Conservation (phyloP, 2,329 filamentous ascomycete genomes). For the Phaeomoniella chlamydospora region DNA sequence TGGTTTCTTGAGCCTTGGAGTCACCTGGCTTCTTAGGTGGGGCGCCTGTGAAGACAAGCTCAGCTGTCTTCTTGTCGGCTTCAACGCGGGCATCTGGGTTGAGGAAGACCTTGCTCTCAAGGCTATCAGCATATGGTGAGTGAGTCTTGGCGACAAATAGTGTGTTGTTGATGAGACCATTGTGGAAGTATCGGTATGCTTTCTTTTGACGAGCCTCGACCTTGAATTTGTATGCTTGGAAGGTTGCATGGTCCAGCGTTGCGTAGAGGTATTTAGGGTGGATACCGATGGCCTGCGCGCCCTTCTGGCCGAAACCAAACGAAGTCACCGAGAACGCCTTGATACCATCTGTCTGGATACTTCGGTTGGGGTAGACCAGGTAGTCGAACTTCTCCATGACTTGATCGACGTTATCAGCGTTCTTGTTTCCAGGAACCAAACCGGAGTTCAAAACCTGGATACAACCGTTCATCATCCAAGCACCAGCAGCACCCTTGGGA, state of each 20-base stretch:
- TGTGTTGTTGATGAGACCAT: conserved; percentile 93
- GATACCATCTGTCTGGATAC: conserved; percentile 92
- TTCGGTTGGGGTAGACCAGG: conserved; percentile 90
- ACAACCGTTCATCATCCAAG: conserved; percentile 99
- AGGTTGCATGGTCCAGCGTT: conserved; percentile 76
- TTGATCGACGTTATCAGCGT: conserved; percentile 93
- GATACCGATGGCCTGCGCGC: conserved; percentile 90
- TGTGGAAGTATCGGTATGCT: conserved; percentile 97
- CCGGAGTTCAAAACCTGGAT: conserved; percentile 90
- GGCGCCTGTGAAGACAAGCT: conserved; percentile 57
- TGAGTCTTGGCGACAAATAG: conserved; percentile 92
- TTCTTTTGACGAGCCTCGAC: conserved; percentile 93
- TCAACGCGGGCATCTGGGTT: conserved; percentile 83
- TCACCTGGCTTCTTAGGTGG: conserved; percentile 51
- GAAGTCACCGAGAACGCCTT: conserved; percentile 99
- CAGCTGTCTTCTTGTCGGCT: conserved; percentile 71
- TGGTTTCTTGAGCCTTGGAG: conserved; percentile 47
- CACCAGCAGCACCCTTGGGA: conserved; percentile 96
- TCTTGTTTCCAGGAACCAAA: conserved; percentile 90
- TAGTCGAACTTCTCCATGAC: conserved; percentile 96
- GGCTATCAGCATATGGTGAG: conserved; percentile 76
- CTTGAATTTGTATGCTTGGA: conserved; percentile 69
- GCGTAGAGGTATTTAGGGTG: conserved; percentile 94
- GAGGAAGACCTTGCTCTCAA: conserved; percentile 77
- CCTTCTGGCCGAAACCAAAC: conserved; percentile 98